phyloP scores from a whole-genome alignment of 495 filamentous ascomycete species.

The Penicillium waksmanii region DNA sequence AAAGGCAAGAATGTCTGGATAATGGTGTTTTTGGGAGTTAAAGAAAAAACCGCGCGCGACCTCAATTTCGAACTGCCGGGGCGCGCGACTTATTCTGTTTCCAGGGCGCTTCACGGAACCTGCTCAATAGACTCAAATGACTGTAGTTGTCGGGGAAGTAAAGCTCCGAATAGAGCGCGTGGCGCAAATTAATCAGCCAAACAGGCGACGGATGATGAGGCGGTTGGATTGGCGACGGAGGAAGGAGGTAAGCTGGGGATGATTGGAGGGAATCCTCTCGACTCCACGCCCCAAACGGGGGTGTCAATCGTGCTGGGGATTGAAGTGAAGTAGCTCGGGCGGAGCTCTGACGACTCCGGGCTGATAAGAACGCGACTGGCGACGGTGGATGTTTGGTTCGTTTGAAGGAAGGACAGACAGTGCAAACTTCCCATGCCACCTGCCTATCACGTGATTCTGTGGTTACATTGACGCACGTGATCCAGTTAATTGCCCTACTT shows the following conservation, averaged over 20 bases:
- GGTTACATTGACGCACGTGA: neutral
- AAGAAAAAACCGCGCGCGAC: neutral
- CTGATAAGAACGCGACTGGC: conserved; percentile 23
- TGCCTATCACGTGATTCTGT: neutral
- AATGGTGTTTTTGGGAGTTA: neutral
- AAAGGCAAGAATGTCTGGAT: neutral
- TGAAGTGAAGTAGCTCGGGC: conserved; percentile 9
- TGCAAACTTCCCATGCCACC: conserved; percentile 45
- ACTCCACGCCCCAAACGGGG: conserved; percentile 22
- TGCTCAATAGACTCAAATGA: neutral
- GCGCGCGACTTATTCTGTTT: neutral
- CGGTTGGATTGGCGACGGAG: neutral
- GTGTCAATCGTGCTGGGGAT: conserved; percentile 11
- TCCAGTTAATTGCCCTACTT: neutral
- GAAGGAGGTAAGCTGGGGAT: neutral
- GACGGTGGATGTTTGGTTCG: conserved; percentile 46
- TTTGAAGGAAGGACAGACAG: conserved; percentile 54
- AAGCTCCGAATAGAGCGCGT: neutral
- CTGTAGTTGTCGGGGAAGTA: neutral
- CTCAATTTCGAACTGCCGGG: neutral
- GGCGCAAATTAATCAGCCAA: neutral
- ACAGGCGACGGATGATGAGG: neutral
- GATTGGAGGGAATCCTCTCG: conserved; percentile 2
- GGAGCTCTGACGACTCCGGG: conserved; percentile 13
- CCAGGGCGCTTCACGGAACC: neutral